Percentiles rank a stretch among this genome's conserved stretches.
Evolutionary conservation across 1,284 basidiomycete species (phyloP).

Genomic region (Ceratobasidium sp.): DNA sequence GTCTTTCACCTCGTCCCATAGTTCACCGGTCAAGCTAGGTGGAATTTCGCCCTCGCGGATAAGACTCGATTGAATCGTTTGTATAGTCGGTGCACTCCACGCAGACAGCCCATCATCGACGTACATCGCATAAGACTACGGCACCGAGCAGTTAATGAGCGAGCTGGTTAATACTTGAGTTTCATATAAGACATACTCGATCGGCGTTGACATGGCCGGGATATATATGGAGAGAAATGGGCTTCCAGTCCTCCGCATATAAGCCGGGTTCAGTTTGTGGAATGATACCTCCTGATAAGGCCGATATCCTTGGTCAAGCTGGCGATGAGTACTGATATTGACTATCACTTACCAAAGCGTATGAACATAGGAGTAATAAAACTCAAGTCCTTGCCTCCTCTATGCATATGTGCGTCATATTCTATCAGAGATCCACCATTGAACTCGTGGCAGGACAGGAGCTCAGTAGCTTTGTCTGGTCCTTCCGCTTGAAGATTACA

Average conservation of each 20-base stretch:
- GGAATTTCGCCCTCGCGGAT: not conserved
- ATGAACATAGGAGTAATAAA: slow-evolving; percentile 47
- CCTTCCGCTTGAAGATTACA: slow-evolving; percentile 42
- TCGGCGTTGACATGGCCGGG: slow-evolving; percentile 23
- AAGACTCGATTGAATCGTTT: not conserved
- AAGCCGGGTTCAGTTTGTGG: slow-evolving; percentile 44
- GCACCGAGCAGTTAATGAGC: no score
- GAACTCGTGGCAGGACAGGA: slow-evolving; percentile 3
- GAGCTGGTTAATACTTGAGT: not conserved
- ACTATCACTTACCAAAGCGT: slow-evolving; percentile 5
- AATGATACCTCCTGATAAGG: slow-evolving; percentile 30
- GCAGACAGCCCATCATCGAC: slow-evolving; percentile 44
- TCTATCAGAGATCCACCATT: slow-evolving; percentile 34
- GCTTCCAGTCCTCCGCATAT: slow-evolving; percentile 40
- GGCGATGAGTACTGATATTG: no score
- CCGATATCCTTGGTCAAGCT: no score
- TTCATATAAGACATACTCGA: not conserved
- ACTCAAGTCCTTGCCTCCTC: not conserved
- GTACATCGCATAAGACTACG: slow-evolving; percentile 42
- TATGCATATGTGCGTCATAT: slow-evolving; percentile 22
- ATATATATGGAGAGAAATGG: slow-evolving; percentile 38
- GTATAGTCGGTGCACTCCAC: slow-evolving; percentile 24
- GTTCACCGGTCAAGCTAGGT: not conserved
- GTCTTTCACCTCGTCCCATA: no score
- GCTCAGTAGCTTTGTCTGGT: slow-evolving; percentile 18